phyloP scores from a whole-genome alignment of 2,329 filamentous ascomycete species.

The Pseudogymnoascus sp. region DNA sequence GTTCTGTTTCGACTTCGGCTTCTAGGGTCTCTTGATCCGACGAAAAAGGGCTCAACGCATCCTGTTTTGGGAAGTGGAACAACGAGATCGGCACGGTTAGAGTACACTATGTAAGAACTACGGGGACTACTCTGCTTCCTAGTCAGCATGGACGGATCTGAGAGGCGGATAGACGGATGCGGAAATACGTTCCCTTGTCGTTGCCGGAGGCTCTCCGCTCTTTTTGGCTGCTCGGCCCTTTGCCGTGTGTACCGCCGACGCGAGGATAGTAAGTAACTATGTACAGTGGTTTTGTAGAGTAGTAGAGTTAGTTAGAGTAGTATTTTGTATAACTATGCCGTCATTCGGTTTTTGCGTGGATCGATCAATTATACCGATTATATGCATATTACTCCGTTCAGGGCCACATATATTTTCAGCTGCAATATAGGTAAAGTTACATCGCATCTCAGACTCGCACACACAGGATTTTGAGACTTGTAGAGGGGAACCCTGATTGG shows the following conservation, averaged over 20 bases:
- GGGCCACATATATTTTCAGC: background rate
- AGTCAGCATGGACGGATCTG: background rate
- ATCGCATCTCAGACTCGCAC: background rate
- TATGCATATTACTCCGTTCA: background rate
- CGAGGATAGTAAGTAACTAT: background rate
- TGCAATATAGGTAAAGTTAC: background rate
- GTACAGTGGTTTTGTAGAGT: background rate
- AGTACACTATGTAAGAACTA: background rate
- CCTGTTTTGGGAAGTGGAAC: background rate
- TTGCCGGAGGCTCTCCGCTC: constrained; percentile 1
- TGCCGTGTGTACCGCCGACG: constrained; percentile 1
- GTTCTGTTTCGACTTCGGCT: background rate
- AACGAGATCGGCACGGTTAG: background rate
- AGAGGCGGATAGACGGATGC: background rate
- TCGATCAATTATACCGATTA: background rate
- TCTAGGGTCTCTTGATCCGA: background rate
- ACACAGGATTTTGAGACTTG: background rate
- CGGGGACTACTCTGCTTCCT: constrained; percentile 1
- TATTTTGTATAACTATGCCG: background rate
- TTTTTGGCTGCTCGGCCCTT: constrained; percentile 6
- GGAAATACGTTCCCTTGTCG: constrained; percentile 3
- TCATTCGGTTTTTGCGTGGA: background rate
- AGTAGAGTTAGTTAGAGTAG: background rate
- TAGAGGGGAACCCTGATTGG: background rate
- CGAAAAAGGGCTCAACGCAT: background rate